Evolutionary conservation across 768 basidiomycete species (phyloP).

Genomic region (Cystobasidium ongulense): DNA sequence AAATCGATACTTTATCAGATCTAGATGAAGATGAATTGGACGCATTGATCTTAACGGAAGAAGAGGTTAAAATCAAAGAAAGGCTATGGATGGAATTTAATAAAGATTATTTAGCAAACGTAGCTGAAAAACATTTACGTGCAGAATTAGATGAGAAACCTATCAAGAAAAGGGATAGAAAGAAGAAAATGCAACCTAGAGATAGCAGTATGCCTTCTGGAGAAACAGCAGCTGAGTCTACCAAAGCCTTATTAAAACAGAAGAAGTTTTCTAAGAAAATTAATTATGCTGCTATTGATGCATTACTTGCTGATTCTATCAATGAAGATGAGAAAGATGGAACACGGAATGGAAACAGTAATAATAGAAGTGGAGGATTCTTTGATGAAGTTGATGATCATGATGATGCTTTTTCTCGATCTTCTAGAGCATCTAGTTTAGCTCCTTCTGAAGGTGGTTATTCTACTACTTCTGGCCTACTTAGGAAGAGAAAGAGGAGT

Average conservation of each 20-base stretch:
- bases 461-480: not conserved
- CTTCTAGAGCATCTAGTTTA: conserved; percentile 4
- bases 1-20: conserved; percentile 45
- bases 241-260: conserved; percentile 69
- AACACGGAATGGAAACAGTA: not conserved
- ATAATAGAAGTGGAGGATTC: not conserved
- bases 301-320: conserved; percentile 52
- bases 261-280: conserved; percentile 80
- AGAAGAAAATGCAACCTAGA: conserved; percentile 54
- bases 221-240: conserved; percentile 65
- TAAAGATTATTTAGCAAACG: conserved; percentile 74
- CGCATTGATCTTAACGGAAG: conserved; percentile 61
- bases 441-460: not conserved
- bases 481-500: not conserved
- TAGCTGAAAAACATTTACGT: conserved; percentile 59
- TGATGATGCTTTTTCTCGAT: not conserved
- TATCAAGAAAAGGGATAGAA: conserved; percentile 56
- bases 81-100: conserved; percentile 92
- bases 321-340: conserved; percentile 9
- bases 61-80: conserved; percentile 76
- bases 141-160: conserved; percentile 15
- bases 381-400: not conserved
- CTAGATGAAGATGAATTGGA: conserved; percentile 89
- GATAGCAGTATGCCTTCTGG: conserved; percentile 64
- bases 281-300: conserved; percentile 82